Percentiles rank a stretch among this genome's conserved stretches.
phyloP scores from a whole-genome alignment of 345 rosid species.

The Corchorus capsularis region DNA sequence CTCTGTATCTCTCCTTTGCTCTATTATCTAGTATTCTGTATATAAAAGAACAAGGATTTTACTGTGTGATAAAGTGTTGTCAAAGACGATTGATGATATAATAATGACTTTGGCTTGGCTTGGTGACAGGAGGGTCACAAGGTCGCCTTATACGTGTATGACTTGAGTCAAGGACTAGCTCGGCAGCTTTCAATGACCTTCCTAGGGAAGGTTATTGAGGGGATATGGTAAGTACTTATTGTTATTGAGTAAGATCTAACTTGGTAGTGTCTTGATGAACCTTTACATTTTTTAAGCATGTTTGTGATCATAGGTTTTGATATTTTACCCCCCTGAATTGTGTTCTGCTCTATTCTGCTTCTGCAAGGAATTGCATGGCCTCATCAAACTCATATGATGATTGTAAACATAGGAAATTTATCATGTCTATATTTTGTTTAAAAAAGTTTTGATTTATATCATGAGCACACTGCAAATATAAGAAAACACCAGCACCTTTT shows the following conservation, averaged over 20 bases:
- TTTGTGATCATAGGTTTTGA: neutral
- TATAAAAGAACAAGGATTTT: too few species aligned
- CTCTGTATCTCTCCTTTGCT: neutral
- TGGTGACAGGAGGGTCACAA: conserved; percentile 69
- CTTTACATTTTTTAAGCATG: neutral
- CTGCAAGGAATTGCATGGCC: neutral
- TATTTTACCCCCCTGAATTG: neutral
- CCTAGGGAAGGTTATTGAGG: conserved; percentile 86
- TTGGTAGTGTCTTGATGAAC: neutral
- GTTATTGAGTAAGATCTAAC: neutral
- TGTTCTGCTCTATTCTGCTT: neutral
- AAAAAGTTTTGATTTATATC: neutral
- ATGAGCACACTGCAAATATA: neutral
- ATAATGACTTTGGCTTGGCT: conserved; percentile 6
- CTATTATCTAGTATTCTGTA: neutral
- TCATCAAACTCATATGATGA: neutral
- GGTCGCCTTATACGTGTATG: conserved; percentile 81
- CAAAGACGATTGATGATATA: neutral
- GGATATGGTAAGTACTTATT: conserved; percentile 68
- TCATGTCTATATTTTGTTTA: neutral
- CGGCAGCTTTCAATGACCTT: conserved; percentile 79
- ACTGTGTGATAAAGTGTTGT: neutral
- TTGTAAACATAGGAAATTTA: too few species aligned
- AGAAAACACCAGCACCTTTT: too few species aligned
- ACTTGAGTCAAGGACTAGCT: conserved; percentile 92